phyloP scores from a whole-genome alignment of 2,329 filamentous ascomycete genomes.

The Claviceps purpurea region DNA sequence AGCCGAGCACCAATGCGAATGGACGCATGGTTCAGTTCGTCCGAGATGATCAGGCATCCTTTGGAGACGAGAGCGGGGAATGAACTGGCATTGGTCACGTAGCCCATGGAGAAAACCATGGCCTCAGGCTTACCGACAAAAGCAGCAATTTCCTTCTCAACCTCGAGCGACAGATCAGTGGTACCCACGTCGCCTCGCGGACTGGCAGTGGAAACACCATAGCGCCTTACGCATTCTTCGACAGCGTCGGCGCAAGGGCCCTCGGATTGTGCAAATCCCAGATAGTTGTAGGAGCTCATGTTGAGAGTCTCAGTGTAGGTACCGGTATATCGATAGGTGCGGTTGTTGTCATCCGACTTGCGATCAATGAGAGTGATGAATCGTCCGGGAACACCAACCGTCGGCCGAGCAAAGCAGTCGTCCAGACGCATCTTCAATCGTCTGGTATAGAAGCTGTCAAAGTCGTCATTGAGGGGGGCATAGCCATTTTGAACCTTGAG shows the following conservation, averaged over 20 bases:
- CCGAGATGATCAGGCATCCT: conserved; percentile 86
- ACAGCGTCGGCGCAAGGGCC: conserved; percentile 90
- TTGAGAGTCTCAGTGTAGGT: conserved; percentile 91
- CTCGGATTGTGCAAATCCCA: conserved; percentile 94
- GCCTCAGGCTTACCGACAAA: conserved; percentile 91
- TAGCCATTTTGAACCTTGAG: conserved; percentile 78
- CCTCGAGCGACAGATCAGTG: conserved; percentile 73
- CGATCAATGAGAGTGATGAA: conserved; percentile 90
- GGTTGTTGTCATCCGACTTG: conserved; percentile 81
- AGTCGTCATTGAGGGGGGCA: conserved; percentile 91
- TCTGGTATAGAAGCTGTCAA: conserved; percentile 96
- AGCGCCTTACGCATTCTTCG: conserved; percentile 72
- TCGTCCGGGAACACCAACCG: conserved; percentile 84
- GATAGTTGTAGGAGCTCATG: conserved; percentile 99
- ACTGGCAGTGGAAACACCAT: conserved; percentile 72
- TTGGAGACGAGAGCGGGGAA: conserved; percentile 89
- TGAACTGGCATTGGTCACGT: conserved; percentile 84
- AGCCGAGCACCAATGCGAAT: conserved; percentile 91
- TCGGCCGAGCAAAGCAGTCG: conserved; percentile 88
- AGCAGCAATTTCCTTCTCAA: conserved; percentile 75
- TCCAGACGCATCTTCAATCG: conserved; percentile 89
- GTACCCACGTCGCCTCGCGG: conserved; percentile 76
- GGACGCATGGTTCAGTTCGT: conserved; percentile 95
- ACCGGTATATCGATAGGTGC: conserved; percentile 76
- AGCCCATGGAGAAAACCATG: conserved; percentile 99